These are phyloP conservation scores for Trichoderma oligosporum DNA, from an alignment of 2,329 filamentous ascomycete species.

Conservation along the genomic window DNA sequence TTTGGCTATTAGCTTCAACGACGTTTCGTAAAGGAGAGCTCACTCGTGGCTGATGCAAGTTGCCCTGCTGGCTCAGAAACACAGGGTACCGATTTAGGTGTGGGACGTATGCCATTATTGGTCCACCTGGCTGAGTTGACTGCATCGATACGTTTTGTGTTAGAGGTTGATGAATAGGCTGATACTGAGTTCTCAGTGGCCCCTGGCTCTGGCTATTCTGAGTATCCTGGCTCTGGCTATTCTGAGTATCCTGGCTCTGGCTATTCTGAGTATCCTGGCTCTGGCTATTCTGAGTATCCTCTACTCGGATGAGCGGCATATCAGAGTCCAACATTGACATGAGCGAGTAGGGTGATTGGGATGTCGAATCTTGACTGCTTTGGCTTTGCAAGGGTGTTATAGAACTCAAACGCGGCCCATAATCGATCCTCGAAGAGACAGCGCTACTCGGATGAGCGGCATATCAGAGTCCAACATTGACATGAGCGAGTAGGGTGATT, in stretches of 20 bases:
- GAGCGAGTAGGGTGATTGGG: constrained; percentile 18
- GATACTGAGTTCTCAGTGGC: background rate
- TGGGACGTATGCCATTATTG: background rate
- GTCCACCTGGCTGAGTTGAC: background rate
- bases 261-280: too few relatives aligned
- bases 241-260: too few relatives aligned
- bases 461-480: constrained; percentile 20
- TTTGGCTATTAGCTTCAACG: constrained; percentile 16
- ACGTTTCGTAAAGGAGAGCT: constrained; percentile 29
- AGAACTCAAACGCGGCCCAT: constrained; percentile 28
- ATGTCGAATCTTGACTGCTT: background rate
- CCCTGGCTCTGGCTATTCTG: background rate
- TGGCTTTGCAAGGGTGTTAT: constrained; percentile 23
- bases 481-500: constrained; percentile 18
- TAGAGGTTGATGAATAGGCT: background rate
- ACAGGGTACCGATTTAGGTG: constrained; percentile 28
- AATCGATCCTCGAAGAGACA: background rate
- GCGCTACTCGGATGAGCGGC: background rate
- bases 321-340: constrained; percentile 21
- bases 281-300: too few relatives aligned
- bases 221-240: too few relatives aligned
- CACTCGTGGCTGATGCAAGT: constrained; percentile 23
- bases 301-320: background rate
- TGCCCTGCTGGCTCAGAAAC: constrained; percentile 20
- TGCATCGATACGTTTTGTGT: background rate